Evolutionary conservation across 2,329 filamentous ascomycete genomes (phyloP).

Genomic region (Botrytis fragariae): DNA sequence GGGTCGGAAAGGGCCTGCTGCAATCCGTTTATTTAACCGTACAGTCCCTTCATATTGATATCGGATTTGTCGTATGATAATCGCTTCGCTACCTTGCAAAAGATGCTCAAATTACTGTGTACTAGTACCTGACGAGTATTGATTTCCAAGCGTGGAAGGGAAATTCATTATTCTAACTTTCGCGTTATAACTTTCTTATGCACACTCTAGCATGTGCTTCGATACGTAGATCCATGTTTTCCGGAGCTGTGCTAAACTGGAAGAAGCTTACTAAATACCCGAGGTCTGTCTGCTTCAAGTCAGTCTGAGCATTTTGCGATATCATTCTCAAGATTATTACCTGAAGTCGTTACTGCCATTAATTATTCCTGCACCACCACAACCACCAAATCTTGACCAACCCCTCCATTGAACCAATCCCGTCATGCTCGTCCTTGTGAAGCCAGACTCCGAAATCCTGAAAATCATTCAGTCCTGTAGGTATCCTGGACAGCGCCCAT

Average conservation of each 20-base stretch:
- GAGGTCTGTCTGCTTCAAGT: neutral
- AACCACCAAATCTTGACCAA: neutral
- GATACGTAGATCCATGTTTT: neutral
- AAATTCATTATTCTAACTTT: neutral
- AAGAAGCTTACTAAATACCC: neutral
- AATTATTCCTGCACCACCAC: neutral
- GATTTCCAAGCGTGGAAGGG: neutral
- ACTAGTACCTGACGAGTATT: neutral
- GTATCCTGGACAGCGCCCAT: conserved; percentile 5
- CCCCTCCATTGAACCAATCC: neutral
- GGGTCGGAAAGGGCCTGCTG: neutral
- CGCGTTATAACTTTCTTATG: neutral
- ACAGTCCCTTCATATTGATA: conserved; percentile 1
- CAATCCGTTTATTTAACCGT: neutral
- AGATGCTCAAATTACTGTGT: neutral
- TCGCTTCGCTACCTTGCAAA: neutral
- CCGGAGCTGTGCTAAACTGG: neutral
- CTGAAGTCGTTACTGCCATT: conserved; percentile 1
- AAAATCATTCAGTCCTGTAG: neutral
- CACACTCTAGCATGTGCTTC: neutral
- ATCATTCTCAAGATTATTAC: conserved; percentile 1
- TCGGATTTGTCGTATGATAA: neutral
- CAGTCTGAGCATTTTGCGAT: neutral
- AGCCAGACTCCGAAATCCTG: neutral
- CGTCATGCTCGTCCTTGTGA: neutral